A percentile compares a stretch with the other conserved stretches of the same genome.
Evolutionary conservation across 192 early-diverging fungal species (phyloP).

Genomic region (Coemansia sp.): DNA sequence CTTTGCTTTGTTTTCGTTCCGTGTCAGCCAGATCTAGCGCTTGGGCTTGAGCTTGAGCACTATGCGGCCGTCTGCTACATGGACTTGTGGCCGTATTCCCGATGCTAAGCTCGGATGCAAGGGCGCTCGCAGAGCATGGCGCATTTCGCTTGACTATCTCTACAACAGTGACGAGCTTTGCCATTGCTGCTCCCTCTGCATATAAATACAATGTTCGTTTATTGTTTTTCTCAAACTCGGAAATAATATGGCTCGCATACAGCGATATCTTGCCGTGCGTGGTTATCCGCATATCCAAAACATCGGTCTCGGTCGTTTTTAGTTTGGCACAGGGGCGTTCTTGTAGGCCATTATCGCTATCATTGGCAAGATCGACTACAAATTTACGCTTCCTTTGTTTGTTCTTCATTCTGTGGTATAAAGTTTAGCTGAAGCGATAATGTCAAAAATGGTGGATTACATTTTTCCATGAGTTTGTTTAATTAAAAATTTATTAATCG

Average conservation of each 20-base stretch:
- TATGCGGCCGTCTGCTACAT: background rate
- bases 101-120: slow-evolving; percentile 9
- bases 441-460: background rate
- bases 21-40: background rate
- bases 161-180: slow-evolving; percentile 41
- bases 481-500: background rate
- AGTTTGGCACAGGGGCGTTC: background rate
- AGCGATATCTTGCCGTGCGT: slow-evolving; percentile 38
- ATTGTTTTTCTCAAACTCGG: background rate
- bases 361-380: background rate
- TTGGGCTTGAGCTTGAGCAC: background rate
- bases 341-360: background rate
- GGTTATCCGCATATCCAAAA: slow-evolving; percentile 40
- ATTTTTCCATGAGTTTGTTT: background rate
- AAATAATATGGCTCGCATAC: slow-evolving; percentile 28
- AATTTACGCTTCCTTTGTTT: slow-evolving; percentile 1
- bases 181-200: slow-evolving; percentile 39
- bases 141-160: slow-evolving; percentile 40
- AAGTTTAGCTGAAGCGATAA: slow-evolving; percentile 1
- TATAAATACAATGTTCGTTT: slow-evolving; percentile 17
- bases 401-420: background rate
- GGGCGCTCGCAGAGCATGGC: background rate
- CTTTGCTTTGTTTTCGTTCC: background rate
- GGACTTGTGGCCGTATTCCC: slow-evolving; percentile 3
- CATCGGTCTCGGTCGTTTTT: background rate